phyloP scores from a whole-genome alignment of 441 rosid species.

The Monsonia emarginata region DNA sequence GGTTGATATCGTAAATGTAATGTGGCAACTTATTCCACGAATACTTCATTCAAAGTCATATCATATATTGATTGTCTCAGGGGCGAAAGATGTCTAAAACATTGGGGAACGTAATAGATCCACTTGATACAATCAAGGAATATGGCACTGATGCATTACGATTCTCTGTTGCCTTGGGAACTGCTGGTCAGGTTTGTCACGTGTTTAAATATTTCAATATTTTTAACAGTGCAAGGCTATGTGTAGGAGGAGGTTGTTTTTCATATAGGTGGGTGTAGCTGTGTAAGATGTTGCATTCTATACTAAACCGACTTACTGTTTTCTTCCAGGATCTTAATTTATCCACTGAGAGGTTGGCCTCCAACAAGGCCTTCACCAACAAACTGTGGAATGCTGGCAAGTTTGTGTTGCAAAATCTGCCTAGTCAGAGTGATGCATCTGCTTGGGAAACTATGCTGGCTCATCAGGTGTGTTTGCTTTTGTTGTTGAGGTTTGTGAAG shows the following conservation, averaged over 20 bases:
- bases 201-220: conserved; percentile 14
- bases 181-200: conserved; percentile 87
- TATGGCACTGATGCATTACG: conserved; percentile 94
- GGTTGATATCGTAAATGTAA: neutral
- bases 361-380: conserved; percentile 90
- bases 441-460: conserved; percentile 62
- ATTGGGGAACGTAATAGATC: conserved; percentile 84
- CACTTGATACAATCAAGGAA: conserved; percentile 82
- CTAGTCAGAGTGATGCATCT: conserved; percentile 50
- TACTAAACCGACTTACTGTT: conserved; percentile 15
- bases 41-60: neutral
- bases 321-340: conserved; percentile 73
- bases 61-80: conserved; percentile 31
- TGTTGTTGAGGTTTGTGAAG: conserved; percentile 8
- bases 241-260: conserved; percentile 8
- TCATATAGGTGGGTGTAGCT: conserved; percentile 11
- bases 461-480: conserved; percentile 40
- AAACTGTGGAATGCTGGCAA: conserved; percentile 98
- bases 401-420: conserved; percentile 75
- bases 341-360: conserved; percentile 82
- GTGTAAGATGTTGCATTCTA: conserved; percentile 17
- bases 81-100: conserved; percentile 94
- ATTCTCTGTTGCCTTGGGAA: conserved; percentile 81
- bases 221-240: neutral
- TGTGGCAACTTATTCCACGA: neutral